Evolutionary conservation across 345 rosid genomes (phyloP), one percentile per base, ranked within the genome.

Genomic region (Garcia nutans): DNA sequence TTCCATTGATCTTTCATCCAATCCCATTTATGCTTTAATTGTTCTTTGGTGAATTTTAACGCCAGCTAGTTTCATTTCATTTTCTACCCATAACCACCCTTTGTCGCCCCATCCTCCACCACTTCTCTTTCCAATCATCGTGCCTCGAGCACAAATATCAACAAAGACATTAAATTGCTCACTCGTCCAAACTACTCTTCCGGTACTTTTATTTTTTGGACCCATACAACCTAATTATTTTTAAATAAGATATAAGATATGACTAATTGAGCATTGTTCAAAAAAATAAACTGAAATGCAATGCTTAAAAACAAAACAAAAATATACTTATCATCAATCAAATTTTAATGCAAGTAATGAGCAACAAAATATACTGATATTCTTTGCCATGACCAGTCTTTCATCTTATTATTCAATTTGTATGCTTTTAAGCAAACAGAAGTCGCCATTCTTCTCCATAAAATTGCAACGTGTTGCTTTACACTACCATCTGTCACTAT

Each of bases 11-110:
- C 45, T 37, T 57, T 70, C 49, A 55, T 52, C 59, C 74, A 70
- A 55, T 70, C 45, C 49, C 74, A 70, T 57, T 70, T 70, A n/a
- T 31, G 49, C 55, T 31, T 70, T 23, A 70, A 6, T 8, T 55
- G 28, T 11, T 55, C 26, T 57, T 55, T 70, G 20, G 74, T 55
- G 23, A 70, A 49, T 8, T 8, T 8, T 1, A 1, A 15, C 3
- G 16, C 47, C 61, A 16, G 5, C 17, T 26, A 3, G 15, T 3
- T 70, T 70, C 45, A 70, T 13, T 19, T 70, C 61, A 70, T 54
- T 54, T 6, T 23, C 22, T 52, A 70, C 19, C 60, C 44, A 69
- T 19, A 17, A 54, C 41, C 58, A 69, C 28, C 72, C 60, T 7
- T 49, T 28, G 10, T 12, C 20, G 23, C 55, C 57, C 57, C 57